Evolutionary conservation across 2,329 filamentous ascomycete species (phyloP).

Genomic region (Colletotrichum gigasporum): DNA sequence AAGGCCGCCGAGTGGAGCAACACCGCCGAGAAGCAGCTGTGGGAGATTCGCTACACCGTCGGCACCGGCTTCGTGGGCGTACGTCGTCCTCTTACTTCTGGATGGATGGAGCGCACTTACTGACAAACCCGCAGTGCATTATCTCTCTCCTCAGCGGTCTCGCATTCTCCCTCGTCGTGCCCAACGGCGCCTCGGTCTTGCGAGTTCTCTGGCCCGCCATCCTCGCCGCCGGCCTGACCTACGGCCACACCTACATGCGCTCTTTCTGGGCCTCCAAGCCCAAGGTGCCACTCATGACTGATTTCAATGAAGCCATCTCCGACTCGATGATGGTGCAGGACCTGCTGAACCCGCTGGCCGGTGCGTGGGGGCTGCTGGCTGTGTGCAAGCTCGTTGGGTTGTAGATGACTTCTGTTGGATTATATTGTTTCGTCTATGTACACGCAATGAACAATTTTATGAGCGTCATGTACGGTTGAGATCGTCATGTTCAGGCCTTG

Average conservation of each 20-base stretch:
- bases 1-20: slow-evolving; percentile 42
- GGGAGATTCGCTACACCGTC: slow-evolving; percentile 40
- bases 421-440: too few relatives aligned
- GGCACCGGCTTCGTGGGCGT: slow-evolving; percentile 39
- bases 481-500: background rate
- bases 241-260: slow-evolving; percentile 38
- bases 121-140: slow-evolving; percentile 27
- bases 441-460: too few relatives aligned
- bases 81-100: background rate
- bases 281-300: slow-evolving; percentile 40
- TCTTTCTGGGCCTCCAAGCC: slow-evolving; percentile 39
- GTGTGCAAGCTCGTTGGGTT: slow-evolving; percentile 34
- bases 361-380: slow-evolving; percentile 36
- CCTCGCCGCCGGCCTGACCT: slow-evolving; percentile 30
- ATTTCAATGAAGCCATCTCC: slow-evolving; percentile 41
- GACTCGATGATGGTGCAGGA: slow-evolving; percentile 36
- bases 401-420: too few relatives aligned
- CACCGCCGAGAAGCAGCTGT: slow-evolving; percentile 37
- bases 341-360: slow-evolving; percentile 27
- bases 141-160: slow-evolving; percentile 33
- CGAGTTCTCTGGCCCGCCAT: slow-evolving; percentile 34
- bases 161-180: slow-evolving; percentile 27
- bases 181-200: slow-evolving; percentile 22
- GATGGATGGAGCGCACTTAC: background rate
- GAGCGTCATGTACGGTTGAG: too few relatives aligned